A percentile compares a stretch with the other conserved stretches of the same genome.
These are phyloP conservation scores for Dryas octopetala DNA, from an alignment of 306 rosid genomes.

Conservation along the genomic window DNA sequence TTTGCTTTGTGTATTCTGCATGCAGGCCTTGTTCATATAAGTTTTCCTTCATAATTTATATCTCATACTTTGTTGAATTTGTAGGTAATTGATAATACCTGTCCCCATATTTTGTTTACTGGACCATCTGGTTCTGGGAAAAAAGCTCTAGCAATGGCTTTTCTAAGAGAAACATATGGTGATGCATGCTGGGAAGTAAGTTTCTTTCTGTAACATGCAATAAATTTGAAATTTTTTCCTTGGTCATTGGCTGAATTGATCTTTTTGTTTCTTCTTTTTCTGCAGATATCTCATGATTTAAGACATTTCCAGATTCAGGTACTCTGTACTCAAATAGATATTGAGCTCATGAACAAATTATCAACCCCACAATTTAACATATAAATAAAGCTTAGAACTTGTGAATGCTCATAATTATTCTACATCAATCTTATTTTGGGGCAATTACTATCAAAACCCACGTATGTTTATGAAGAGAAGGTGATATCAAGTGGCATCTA, in stretches of 20 bases:
- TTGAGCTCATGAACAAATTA: background rate
- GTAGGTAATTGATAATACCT: conserved; percentile 51
- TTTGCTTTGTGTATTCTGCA: background rate
- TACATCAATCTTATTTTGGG: background rate
- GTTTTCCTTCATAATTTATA: background rate
- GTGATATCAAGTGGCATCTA: too few species aligned
- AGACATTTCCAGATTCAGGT: conserved; percentile 76
- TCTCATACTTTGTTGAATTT: conserved; percentile 24
- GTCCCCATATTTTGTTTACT: conserved; percentile 72
- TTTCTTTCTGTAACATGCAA: conserved; percentile 17
- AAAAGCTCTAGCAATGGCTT: conserved; percentile 66
- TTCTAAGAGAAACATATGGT: conserved; percentile 69
- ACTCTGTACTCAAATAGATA: conserved; percentile 14
- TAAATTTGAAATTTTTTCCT: background rate
- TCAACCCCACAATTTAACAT: too few species aligned
- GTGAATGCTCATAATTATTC: background rate
- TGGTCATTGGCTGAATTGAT: conserved; percentile 14
- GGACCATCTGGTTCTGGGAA: conserved; percentile 77
- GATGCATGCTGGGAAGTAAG: conserved; percentile 72
- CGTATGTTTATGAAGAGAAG: too few species aligned
- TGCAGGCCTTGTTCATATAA: background rate
- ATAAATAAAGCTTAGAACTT: background rate
- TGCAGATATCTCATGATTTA: conserved; percentile 75
- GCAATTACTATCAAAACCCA: background rate
- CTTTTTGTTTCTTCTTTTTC: conserved; percentile 21